Evolutionary conservation across 106 monocot genomes (phyloP).

Genomic region (Acanthochlamys bracteata): DNA sequence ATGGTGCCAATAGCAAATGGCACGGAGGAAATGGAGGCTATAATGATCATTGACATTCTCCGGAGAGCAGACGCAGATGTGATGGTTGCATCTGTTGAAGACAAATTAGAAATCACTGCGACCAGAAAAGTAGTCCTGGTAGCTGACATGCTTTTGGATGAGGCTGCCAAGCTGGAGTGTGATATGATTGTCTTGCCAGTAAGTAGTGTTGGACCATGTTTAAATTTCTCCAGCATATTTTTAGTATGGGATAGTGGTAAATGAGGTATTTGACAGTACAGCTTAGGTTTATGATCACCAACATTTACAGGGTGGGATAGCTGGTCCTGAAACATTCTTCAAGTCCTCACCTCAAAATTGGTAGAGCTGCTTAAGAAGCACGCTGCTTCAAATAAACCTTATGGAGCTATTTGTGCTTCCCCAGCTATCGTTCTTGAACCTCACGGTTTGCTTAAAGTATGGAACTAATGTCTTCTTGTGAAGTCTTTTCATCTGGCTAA

Average conservation of each 20-base stretch:
- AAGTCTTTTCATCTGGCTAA: too few species aligned
- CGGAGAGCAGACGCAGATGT: constrained; percentile 69
- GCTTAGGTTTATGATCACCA: not conserved
- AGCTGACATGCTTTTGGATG: constrained; percentile 66
- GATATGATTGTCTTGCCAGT: constrained; percentile 89
- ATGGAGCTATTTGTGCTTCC: constrained; percentile 83
- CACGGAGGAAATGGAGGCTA: constrained; percentile 87
- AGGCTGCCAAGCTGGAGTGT: constrained; percentile 49
- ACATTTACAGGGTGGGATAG: constrained; percentile 46
- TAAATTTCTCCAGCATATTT: not conserved
- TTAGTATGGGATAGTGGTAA: not conserved
- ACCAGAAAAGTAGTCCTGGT: constrained; percentile 78
- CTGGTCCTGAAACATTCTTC: constrained; percentile 57
- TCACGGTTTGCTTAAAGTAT: constrained; percentile 74
- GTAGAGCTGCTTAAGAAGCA: constrained; percentile 58
- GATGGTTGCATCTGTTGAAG: constrained; percentile 68
- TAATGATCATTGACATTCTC: constrained; percentile 77
- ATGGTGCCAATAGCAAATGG: constrained; percentile 91
- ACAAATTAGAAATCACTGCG: constrained; percentile 63
- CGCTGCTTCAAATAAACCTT: constrained; percentile 47
- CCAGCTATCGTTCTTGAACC: constrained; percentile 77
- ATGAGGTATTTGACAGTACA: not conserved
- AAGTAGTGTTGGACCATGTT: constrained; percentile 9
- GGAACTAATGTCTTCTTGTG: not conserved
- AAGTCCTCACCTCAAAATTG: constrained; percentile 63